A percentile compares a stretch with the other conserved stretches of the same genome.
phyloP scores from a whole-genome alignment of 345 rosid species.

The Citrus glauca region DNA sequence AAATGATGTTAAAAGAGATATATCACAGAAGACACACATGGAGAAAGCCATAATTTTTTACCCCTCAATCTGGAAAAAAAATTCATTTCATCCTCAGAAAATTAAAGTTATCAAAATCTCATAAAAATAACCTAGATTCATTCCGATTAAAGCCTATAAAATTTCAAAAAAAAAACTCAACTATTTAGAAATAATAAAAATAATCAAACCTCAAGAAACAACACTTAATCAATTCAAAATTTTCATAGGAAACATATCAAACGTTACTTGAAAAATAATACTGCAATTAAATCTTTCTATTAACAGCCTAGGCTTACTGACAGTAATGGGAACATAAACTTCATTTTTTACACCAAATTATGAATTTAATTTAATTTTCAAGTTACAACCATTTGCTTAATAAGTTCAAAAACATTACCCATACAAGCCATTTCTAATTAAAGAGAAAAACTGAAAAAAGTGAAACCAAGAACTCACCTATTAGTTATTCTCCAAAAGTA shows the following conservation, averaged over 20 bases:
- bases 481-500: too few relatives aligned
- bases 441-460: too few relatives aligned
- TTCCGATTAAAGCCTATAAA: not conserved
- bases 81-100: slow-evolving; percentile 56
- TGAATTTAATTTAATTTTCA: not conserved
- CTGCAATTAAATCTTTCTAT: not conserved
- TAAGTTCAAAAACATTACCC: not conserved
- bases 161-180: not conserved
- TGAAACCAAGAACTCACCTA: too few relatives aligned
- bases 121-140: not conserved
- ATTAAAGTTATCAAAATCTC: slow-evolving; percentile 11
- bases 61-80: slow-evolving; percentile 31
- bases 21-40: too few relatives aligned
- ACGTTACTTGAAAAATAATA: not conserved
- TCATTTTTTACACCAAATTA: not conserved
- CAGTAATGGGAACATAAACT: not conserved
- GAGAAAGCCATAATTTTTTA: not conserved
- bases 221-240: not conserved
- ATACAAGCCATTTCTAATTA: not conserved
- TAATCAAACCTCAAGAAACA: not conserved
- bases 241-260: not conserved
- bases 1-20: too few relatives aligned
- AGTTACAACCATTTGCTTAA: not conserved
- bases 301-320: not conserved
- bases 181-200: not conserved